A percentile compares a stretch with the other conserved stretches of the same genome.
Conservation (phyloP, 352 stramenopile genomes). For the Phytophthora fragariaefolia region DNA sequence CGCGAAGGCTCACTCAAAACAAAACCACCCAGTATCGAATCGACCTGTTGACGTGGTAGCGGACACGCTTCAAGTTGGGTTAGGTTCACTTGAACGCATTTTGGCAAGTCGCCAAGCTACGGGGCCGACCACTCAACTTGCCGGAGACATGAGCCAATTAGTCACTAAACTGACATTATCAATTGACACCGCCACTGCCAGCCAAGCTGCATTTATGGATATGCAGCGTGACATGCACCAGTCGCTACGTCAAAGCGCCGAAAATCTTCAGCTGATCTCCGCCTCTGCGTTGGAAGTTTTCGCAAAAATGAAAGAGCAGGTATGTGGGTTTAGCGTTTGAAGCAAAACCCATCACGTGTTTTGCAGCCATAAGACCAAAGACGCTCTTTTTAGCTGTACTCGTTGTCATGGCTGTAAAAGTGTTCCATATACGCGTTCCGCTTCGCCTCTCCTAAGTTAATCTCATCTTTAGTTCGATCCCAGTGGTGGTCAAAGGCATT, state of each 20-base stretch:
- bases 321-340: constrained; percentile 2
- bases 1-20: not conserved
- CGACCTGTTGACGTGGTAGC: constrained; percentile 11
- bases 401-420: constrained; percentile 15
- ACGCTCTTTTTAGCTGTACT: constrained; percentile 11
- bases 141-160: constrained; percentile 1
- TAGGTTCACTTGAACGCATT: constrained; percentile 11
- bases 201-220: constrained; percentile 9
- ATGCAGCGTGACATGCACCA: constrained; percentile 2
- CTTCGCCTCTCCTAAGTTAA: constrained; percentile 22
- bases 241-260: not conserved
- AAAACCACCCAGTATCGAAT: not conserved
- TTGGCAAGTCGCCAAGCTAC: constrained; percentile 6
- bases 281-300: constrained; percentile 7
- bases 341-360: not conserved
- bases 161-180: not conserved
- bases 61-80: constrained; percentile 3
- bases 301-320: constrained; percentile 6
- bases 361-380: not conserved
- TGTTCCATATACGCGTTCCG: constrained; percentile 17
- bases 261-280: constrained; percentile 11
- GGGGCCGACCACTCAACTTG: not conserved
- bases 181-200: constrained; percentile 2
- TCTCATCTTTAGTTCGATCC: constrained; percentile 19
- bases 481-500: constrained; percentile 10